Evolutionary conservation across 2,329 filamentous ascomycete species (phyloP).

Genomic region (Chaetomiaceae sp.): DNA sequence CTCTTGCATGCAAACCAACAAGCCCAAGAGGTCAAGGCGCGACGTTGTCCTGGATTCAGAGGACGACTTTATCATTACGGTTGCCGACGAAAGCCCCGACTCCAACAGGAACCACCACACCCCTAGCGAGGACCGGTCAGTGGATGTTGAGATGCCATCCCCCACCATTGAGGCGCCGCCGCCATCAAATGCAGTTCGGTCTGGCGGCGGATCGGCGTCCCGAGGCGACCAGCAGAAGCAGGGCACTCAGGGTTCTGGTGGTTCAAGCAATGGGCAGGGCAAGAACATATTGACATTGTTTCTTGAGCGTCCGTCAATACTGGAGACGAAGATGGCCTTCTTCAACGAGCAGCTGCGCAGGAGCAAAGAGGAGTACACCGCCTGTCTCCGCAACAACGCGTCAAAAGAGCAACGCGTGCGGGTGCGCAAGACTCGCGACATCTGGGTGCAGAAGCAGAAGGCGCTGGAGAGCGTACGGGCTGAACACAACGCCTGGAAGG

Average conservation of each 20-base stretch:
- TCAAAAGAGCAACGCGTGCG: slow-evolving; percentile 42
- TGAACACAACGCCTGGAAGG: slow-evolving; percentile 41
- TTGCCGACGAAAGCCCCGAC: background rate
- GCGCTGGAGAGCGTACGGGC: slow-evolving; percentile 39
- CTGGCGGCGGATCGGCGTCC: background rate
- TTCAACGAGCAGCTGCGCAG: slow-evolving; percentile 42
- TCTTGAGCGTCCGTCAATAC: slow-evolving; percentile 32
- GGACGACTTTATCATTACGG: slow-evolving; percentile 44
- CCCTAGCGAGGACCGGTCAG: background rate
- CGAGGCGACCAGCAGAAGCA: background rate
- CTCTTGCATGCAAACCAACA: slow-evolving; percentile 2
- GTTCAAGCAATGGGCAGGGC: slow-evolving; percentile 30
- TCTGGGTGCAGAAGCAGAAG: slow-evolving; percentile 43
- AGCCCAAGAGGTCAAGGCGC: slow-evolving; percentile 23
- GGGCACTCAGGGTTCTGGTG: slow-evolving; percentile 15
- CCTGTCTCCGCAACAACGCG: slow-evolving; percentile 44
- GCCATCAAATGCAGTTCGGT: background rate
- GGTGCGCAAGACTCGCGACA: slow-evolving; percentile 48
- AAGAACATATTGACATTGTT: slow-evolving; percentile 35
- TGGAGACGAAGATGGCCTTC: slow-evolving; percentile 34
- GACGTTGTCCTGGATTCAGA: slow-evolving; percentile 53
- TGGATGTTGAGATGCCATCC: slow-evolving; percentile 15
- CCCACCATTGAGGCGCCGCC: slow-evolving; percentile 4
- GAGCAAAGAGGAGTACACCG: slow-evolving; percentile 46
- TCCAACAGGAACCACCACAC: background rate